Percentiles rank a stretch among this genome's conserved stretches.
Conservation (phyloP, 73 alveolate genomes). For the Symbiodinium pilosum region DNA sequence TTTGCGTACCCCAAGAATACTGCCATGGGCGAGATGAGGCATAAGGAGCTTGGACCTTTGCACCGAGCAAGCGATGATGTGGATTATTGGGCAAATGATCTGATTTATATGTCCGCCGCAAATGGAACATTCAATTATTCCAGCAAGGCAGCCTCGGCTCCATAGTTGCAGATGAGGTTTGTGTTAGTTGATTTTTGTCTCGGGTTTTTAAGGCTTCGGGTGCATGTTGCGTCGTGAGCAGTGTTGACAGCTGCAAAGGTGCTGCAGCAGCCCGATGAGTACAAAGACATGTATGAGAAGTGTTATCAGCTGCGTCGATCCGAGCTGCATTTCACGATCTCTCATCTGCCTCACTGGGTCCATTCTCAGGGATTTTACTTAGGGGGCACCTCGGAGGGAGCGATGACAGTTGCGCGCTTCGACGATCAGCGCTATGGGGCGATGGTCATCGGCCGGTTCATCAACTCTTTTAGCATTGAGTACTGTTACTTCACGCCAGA, state of each 20-base stretch:
- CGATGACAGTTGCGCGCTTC: conserved; percentile 61
- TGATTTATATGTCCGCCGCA: conserved; percentile 24
- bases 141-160: conserved; percentile 27
- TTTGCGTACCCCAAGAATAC: conserved; percentile 62
- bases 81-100: conserved; percentile 70
- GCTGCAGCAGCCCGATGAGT: not conserved
- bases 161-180: not conserved
- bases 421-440: conserved; percentile 44
- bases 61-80: not conserved
- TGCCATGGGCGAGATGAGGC: conserved; percentile 53
- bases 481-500: conserved; percentile 64
- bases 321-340: conserved; percentile 55
- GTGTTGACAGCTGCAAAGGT: not conserved
- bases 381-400: conserved; percentile 55
- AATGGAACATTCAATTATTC: conserved; percentile 50
- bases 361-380: conserved; percentile 27
- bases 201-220: no score
- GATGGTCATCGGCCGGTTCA: conserved; percentile 46
- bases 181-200: not conserved
- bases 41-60: not conserved
- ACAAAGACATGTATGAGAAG: conserved; percentile 7
- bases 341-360: conserved; percentile 44
- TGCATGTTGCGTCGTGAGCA: not conserved
- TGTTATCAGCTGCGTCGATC: conserved; percentile 66
- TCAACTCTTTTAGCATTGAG: conserved; percentile 67